A percentile compares a stretch with the other conserved stretches of the same genome.
These are phyloP conservation scores for Taphrina flavorubra DNA, from an alignment of 1,139 yeast species.

Conservation along the genomic window DNA sequence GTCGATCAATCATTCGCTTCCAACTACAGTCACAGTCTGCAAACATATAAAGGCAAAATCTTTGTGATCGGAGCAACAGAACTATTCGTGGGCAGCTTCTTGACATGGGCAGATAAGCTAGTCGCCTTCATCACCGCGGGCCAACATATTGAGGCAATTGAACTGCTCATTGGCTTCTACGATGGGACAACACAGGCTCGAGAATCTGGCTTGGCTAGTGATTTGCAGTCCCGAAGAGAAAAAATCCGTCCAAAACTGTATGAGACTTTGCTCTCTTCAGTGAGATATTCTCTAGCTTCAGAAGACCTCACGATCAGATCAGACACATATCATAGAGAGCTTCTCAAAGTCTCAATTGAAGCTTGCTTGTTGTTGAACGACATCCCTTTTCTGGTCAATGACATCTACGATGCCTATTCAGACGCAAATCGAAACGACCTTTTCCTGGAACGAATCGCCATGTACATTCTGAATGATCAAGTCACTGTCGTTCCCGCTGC, in stretches of 20 bases:
- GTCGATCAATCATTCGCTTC: conserved; percentile 49
- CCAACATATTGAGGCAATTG: conserved; percentile 63
- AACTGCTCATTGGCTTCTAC: conserved; percentile 63
- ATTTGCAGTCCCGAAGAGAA: conserved; percentile 55
- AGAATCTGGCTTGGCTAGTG: conserved; percentile 62
- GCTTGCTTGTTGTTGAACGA: conserved; percentile 55
- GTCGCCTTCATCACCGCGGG: conserved; percentile 59
- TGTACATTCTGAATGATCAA: conserved; percentile 58
- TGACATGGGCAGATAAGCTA: conserved; percentile 77
- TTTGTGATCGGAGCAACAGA: conserved; percentile 61
- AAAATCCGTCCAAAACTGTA: conserved; percentile 63
- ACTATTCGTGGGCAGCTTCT: conserved; percentile 62
- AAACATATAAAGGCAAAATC: conserved; percentile 56
- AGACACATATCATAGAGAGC: conserved; percentile 10
- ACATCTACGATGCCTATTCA: conserved; percentile 59
- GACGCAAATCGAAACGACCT: conserved; percentile 49
- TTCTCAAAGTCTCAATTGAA: conserved; percentile 51
- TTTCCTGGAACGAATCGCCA: conserved; percentile 62
- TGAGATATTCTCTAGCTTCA: conserved; percentile 12
- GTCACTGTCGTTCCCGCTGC: conserved; percentile 64
- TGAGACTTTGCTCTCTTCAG: conserved; percentile 56
- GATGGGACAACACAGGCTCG: conserved; percentile 58
- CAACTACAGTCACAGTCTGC: conserved; percentile 53
- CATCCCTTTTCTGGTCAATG: conserved; percentile 58
- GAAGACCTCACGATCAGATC: conserved; percentile 20